A percentile compares a stretch with the other conserved stretches of the same genome.
These are phyloP conservation scores for Leishmania guyanensis DNA, from an alignment of 208 protist genomes.

Conservation along the genomic window DNA sequence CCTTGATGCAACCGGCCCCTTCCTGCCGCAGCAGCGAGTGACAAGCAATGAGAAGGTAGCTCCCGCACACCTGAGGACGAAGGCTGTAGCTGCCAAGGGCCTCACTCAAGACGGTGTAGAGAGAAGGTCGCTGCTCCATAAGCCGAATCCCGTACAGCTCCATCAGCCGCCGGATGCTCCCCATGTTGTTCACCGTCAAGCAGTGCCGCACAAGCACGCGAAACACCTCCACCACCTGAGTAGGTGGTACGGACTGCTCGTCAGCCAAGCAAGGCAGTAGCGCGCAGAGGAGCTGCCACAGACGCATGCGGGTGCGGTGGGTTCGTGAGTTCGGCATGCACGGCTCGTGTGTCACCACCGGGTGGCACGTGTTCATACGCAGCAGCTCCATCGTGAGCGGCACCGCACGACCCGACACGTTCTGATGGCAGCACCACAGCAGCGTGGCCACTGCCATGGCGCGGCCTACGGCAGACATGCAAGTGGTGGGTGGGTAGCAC, in stretches of 20 bases:
- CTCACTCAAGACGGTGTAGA: constrained; percentile 58
- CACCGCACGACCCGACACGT: constrained; percentile 25
- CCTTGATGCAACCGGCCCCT: not conserved
- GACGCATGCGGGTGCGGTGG: constrained; percentile 82
- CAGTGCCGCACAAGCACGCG: constrained; percentile 44
- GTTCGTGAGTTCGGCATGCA: constrained; percentile 92
- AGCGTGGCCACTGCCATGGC: constrained; percentile 68
- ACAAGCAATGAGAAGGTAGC: constrained; percentile 70
- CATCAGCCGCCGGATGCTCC: constrained; percentile 89
- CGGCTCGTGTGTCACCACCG: constrained; percentile 66
- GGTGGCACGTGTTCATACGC: constrained; percentile 61
- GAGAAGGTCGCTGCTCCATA: constrained; percentile 50
- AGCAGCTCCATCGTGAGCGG: constrained; percentile 62
- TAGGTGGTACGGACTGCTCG: constrained; percentile 11
- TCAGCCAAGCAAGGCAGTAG: constrained; percentile 63
- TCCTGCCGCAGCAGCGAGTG: constrained; percentile 69
- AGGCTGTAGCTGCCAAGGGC: constrained; percentile 62
- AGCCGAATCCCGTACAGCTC: constrained; percentile 82
- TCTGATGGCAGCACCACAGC: constrained; percentile 57
- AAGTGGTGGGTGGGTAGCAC: constrained; percentile 77
- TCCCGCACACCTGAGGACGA: constrained; percentile 84
- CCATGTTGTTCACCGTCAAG: constrained; percentile 83
- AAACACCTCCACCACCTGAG: constrained; percentile 44
- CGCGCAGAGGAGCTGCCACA: constrained; percentile 87
- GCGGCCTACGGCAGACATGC: constrained; percentile 68